phyloP scores from a whole-genome alignment of 1,284 basidiomycete species.

The Phenoliferia sp. region DNA sequence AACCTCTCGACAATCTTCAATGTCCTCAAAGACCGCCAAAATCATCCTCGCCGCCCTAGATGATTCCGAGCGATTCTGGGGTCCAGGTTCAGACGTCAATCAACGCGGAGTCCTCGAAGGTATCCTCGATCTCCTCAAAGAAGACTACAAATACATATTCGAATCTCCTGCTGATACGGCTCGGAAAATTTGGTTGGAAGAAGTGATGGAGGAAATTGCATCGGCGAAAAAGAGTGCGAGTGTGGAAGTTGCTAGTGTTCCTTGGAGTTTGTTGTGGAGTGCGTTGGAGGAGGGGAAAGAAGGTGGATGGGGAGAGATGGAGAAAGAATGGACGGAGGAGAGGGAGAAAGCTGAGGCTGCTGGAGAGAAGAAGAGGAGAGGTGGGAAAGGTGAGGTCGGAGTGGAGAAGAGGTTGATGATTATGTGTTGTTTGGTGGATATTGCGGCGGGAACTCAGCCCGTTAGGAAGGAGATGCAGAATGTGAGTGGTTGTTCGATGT shows the following conservation, averaged over 20 bases:
- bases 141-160: background rate
- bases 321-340: background rate
- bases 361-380: background rate
- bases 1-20: background rate
- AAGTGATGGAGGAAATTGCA: constrained; percentile 14
- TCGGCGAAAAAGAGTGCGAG: background rate
- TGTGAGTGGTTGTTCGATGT: background rate
- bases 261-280: background rate
- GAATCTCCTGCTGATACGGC: background rate
- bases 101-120: constrained; percentile 11
- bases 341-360: background rate
- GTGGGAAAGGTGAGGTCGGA: constrained; percentile 10
- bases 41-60: constrained; percentile 3
- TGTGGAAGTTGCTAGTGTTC: background rate
- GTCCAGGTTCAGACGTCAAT: constrained; percentile 3
- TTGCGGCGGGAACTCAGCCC: constrained; percentile 4
- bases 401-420: constrained; percentile 11
- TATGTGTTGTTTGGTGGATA: constrained; percentile 9
- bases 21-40: no score
- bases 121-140: constrained; percentile 6
- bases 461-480: background rate
- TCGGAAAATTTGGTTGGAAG: constrained; percentile 1
- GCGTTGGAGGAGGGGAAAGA: background rate
- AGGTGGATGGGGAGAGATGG: background rate
- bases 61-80: constrained; percentile 18